Evolutionary conservation across 345 rosid species (phyloP).

Genomic region (Limnanthes douglasii): DNA sequence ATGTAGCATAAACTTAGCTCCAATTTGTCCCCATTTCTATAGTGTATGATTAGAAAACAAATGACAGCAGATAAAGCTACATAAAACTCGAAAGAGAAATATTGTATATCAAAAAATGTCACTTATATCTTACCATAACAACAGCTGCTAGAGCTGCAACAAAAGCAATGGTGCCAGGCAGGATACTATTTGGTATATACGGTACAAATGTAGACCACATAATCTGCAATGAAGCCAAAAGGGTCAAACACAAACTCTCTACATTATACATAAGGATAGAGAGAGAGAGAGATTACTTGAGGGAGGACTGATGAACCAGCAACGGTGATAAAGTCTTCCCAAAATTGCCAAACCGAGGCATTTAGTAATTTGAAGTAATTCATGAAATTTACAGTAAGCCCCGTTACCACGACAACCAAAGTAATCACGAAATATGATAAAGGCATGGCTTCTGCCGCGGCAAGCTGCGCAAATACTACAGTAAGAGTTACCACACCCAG

Average conservation of each 20-base stretch:
- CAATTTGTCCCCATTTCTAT: no score
- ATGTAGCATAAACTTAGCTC: no score
- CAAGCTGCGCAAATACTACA: conserved; percentile 60
- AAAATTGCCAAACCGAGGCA: conserved; percentile 37
- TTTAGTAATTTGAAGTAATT: conserved; percentile 39
- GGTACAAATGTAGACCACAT: conserved; percentile 97
- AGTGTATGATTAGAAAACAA: no score
- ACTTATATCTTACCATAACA: conserved; percentile 60
- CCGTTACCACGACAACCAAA: conserved; percentile 40
- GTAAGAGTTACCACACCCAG: conserved; percentile 53
- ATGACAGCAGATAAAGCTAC: no score
- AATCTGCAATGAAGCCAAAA: conserved; percentile 27
- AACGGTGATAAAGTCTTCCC: conserved; percentile 80
- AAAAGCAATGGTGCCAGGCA: conserved; percentile 57
- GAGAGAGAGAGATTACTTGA: conserved; percentile 29
- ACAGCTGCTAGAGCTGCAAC: conserved; percentile 49
- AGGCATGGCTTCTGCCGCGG: conserved; percentile 82
- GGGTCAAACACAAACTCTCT: background rate
- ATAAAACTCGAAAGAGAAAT: no score
- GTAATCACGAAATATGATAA: conserved; percentile 30
- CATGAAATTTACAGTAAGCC: conserved; percentile 43
- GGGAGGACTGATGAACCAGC: conserved; percentile 75
- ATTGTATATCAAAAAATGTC: no score
- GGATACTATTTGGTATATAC: conserved; percentile 39
- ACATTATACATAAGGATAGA: background rate